These are phyloP conservation scores for Jatropha curcas DNA, from an alignment of 345 rosid species.

Conservation along the genomic window DNA sequence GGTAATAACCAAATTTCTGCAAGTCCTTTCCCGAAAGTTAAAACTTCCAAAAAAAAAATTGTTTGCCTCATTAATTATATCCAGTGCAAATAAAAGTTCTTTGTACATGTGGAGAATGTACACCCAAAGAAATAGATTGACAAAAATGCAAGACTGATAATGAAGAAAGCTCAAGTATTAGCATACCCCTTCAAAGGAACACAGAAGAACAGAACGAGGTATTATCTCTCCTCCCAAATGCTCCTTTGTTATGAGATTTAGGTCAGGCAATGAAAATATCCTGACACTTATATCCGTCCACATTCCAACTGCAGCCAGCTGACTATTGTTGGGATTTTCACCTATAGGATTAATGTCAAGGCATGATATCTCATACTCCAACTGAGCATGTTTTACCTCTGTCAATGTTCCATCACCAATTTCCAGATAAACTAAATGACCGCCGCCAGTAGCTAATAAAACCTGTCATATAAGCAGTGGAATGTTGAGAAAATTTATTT, in stretches of 20 bases:
- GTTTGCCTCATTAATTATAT: neutral
- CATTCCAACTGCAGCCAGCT: slow-evolving; percentile 97
- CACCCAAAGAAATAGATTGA: neutral
- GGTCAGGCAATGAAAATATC: slow-evolving; percentile 74
- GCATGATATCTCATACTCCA: slow-evolving; percentile 91
- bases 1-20: neutral
- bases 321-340: slow-evolving; percentile 68
- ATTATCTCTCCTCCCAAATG: slow-evolving; percentile 93
- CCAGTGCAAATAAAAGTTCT: neutral
- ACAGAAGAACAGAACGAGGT: slow-evolving; percentile 88
- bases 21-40: neutral
- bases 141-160: neutral
- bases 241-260: slow-evolving; percentile 82
- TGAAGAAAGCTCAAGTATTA: slow-evolving; percentile 12
- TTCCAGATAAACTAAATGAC: slow-evolving; percentile 88
- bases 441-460: slow-evolving; percentile 93
- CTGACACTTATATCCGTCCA: slow-evolving; percentile 94
- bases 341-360: slow-evolving; percentile 92
- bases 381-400: slow-evolving; percentile 62
- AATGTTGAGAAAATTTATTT: neutral
- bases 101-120: neutral
- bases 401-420: slow-evolving; percentile 77
- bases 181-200: slow-evolving; percentile 95
- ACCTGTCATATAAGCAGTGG: slow-evolving; percentile 48
- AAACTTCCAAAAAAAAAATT: neutral